Conservation (phyloP, 805 yeast species). For the Metschnikowia borealis region DNA sequence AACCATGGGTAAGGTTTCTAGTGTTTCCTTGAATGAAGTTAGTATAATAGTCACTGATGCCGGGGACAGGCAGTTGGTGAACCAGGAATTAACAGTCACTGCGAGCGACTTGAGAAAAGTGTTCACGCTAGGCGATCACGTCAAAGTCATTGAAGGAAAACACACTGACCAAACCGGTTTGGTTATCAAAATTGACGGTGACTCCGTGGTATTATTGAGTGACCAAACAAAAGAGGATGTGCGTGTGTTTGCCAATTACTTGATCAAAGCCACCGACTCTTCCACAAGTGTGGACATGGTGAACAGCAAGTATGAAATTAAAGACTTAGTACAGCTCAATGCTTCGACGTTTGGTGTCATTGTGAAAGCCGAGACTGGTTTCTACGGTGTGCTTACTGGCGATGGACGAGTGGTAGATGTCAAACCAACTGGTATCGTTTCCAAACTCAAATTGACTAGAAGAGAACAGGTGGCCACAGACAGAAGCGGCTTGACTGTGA, state of each 20-base stretch:
- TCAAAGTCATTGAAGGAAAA: conserved; percentile 85
- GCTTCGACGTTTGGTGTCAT: conserved; percentile 86
- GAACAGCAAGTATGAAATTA: conserved; percentile 77
- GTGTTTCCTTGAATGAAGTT: conserved; percentile 56
- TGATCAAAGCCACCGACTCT: conserved; percentile 88
- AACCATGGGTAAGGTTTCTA: conserved; percentile 72
- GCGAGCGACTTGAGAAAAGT: conserved; percentile 76
- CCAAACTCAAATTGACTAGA: conserved; percentile 60
- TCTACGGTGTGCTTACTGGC: conserved; percentile 73
- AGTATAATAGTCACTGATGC: conserved; percentile 47
- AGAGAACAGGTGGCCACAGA: conserved; percentile 85
- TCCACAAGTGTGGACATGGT: conserved; percentile 53
- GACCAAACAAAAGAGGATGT: conserved; percentile 87
- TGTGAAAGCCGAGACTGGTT: conserved; percentile 83
- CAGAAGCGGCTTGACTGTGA: conserved; percentile 74
- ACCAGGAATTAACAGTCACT: conserved; percentile 75
- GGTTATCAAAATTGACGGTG: conserved; percentile 76
- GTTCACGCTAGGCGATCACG: conserved; percentile 90
- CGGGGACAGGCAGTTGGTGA: conserved; percentile 53
- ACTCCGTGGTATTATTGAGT: conserved; percentile 83
- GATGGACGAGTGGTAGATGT: conserved; percentile 73
- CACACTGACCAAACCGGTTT: conserved; percentile 93
- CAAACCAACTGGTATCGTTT: conserved; percentile 77
- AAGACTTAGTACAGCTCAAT: conserved; percentile 84
- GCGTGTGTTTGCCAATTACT: conserved; percentile 86